Base-by-base conservation (phyloP, 116 monocot species). In the Posidonia oceanica region DNA sequence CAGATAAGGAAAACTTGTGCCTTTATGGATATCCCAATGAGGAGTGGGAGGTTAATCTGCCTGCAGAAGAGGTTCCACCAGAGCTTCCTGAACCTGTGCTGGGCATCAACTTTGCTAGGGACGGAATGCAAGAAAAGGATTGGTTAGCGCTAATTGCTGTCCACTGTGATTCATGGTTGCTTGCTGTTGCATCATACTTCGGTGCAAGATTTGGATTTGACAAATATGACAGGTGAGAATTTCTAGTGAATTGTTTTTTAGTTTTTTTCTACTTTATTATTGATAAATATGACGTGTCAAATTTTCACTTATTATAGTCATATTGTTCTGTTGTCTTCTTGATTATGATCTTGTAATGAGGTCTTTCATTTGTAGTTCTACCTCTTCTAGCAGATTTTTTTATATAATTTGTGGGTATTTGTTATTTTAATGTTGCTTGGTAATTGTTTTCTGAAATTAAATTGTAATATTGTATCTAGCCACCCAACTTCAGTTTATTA, bases 111-210 rank as follows among this genome's bases (percentile, higher is more conserved):
- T 76, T 76, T 56, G 76, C 76, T 4, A 61, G 76, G 18, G 76
- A 76, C 63, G 76, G 69, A 62, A 69, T 76, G 69, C 63, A 69
- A 54, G 76, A 76, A 70, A 76, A 76, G 21, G 76, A 76, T 54
- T 76, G 76, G 76, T 53, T 76, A 68, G 51, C 63, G 2, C n/a
- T 76, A 29, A 61, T 76, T 63, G 69, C 76, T 70, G 69, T 76
- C 17, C 76, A 76, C 54, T 61, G 76, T 39, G 76, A 76, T 63
- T 44, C 68, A 13, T 76, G 76, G 76, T 16, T 76, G n/a, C 39
- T 76, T 51, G 20, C 69, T 14, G 69, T 76, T 22, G 69, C 69
- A 54, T 76, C 69, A n/a, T 76, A 63, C 39, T 76, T 76, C 40
- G 76, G 76, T 54, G 61, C 76, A 15, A 61, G 69, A 63, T 76